Percentiles rank a stretch among this genome's conserved stretches.
phyloP scores from a whole-genome alignment of 2,329 filamentous ascomycete genomes.

The Fusarium decemcellulare region DNA sequence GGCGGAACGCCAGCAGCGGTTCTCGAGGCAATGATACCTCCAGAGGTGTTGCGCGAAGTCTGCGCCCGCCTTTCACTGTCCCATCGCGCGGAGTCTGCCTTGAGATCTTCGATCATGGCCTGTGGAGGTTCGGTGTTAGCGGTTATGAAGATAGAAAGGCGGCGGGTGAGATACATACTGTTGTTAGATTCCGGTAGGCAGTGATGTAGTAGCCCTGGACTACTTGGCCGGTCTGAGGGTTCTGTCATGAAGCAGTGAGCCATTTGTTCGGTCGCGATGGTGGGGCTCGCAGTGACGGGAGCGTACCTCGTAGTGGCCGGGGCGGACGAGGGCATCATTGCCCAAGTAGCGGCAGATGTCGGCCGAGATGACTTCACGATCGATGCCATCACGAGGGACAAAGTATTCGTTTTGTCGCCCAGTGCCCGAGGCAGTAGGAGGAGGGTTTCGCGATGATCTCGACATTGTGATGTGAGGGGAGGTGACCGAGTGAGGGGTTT shows the following conservation, averaged over 20 bases:
- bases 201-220: slow-evolving; percentile 83
- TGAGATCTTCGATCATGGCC: slow-evolving; percentile 76
- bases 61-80: slow-evolving; percentile 72
- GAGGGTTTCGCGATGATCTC: slow-evolving; percentile 57
- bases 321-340: slow-evolving; percentile 85
- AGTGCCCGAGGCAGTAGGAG: slow-evolving; percentile 53
- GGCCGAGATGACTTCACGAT: slow-evolving; percentile 86
- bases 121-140: slow-evolving; percentile 49
- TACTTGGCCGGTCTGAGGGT: slow-evolving; percentile 69
- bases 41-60: slow-evolving; percentile 66
- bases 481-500: slow-evolving; percentile 29
- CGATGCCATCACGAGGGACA: slow-evolving; percentile 84
- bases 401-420: slow-evolving; percentile 83
- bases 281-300: slow-evolving; percentile 4
- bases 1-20: slow-evolving; percentile 62
- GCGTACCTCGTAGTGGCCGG: slow-evolving; percentile 79
- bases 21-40: slow-evolving; percentile 72
- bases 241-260: slow-evolving; percentile 55
- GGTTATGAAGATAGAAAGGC: neutral
- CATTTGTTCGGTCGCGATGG: slow-evolving; percentile 37
- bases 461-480: slow-evolving; percentile 52
- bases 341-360: slow-evolving; percentile 89
- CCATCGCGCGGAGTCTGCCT: slow-evolving; percentile 74
- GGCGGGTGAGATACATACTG: slow-evolving; percentile 66
- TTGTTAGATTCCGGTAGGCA: slow-evolving; percentile 83